Base-by-base conservation (phyloP, 108 stramenopile genomes). In the Mediolabrus comicus region DNA sequence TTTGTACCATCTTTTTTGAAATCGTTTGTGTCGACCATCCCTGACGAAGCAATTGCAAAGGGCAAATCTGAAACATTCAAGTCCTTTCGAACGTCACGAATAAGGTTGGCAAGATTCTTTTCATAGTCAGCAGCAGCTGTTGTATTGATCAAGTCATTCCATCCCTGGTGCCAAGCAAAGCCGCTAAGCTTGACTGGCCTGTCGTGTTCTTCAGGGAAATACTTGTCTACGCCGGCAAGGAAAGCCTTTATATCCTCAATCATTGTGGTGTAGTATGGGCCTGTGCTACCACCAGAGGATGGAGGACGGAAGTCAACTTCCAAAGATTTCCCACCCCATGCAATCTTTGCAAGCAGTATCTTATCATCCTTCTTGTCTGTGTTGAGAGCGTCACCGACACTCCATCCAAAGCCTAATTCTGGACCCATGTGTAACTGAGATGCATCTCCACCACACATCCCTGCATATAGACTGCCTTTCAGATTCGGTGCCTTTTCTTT, bases 101-200 rank as follows among this genome's bases (percentile, higher is more conserved):
- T 83, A n/a, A 78, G 51, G 49, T 75, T 78, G 2, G 62, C 67
- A 32, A 83, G 59, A 38, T 79, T 78, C 51, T 26, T 55, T 34
- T 64, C 72, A 51, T 83, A 83, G 26, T 83, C 82, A 0, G 13
- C 1, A 0, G 56, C 59, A 34, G 39, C 65, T 10, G 30, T 13
- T 17, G 13, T 6, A 26, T 73, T 53, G 28, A 68, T 52, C 39
- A 68, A 34, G 39, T 79, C 82, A 55, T 83, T 83, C 82, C 82
- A 83, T 16, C 77, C 82, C 32, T 83, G 82, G 1, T 73, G 72
- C 77, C 77, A 83, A 17, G 59, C 82, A 59, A 83, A 70, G 43
- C 82, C 82, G 19, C 66, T 51, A 26, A 83, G 13, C 28, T 65
- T 27, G 24, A 57, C 71, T 11, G 14, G 16, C 1, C 17, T 24